Conservation (phyloP, 2,329 filamentous ascomycete species). For the Fusarium gaditjirri region DNA sequence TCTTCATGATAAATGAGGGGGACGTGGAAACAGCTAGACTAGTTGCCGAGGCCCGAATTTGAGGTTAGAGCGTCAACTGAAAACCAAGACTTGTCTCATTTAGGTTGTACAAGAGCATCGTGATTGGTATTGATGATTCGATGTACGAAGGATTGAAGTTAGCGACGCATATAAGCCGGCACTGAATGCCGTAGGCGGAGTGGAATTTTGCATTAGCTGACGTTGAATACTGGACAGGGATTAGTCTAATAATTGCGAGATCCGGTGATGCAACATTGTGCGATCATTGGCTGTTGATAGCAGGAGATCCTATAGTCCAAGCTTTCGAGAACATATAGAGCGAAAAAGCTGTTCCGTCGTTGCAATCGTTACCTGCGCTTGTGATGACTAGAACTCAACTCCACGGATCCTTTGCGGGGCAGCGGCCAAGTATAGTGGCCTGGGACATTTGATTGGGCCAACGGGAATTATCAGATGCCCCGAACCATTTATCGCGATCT, state of each 20-base stretch:
- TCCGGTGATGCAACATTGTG: fast-evolving
- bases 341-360: neutral
- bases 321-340: fast-evolving
- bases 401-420: neutral
- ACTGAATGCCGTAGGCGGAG: neutral
- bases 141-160: neutral
- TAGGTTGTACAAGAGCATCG: neutral
- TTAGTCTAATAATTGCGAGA: neutral
- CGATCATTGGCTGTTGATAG: fast-evolving
- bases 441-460: fast-evolving
- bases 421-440: fast-evolving
- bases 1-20: slow-evolving; percentile 2
- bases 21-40: neutral
- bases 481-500: too few species aligned
- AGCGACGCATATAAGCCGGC: neutral
- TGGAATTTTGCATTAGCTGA: neutral
- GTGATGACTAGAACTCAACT: fast-evolving
- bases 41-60: neutral
- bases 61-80: neutral
- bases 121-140: neutral
- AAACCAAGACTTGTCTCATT: neutral
- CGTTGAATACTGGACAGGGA: fast-evolving
- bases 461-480: neutral
- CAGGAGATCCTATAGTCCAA: fast-evolving
- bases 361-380: fast-evolving